phyloP scores from a whole-genome alignment of 768 basidiomycete genomes.

The Pulveroboletus sp. region DNA sequence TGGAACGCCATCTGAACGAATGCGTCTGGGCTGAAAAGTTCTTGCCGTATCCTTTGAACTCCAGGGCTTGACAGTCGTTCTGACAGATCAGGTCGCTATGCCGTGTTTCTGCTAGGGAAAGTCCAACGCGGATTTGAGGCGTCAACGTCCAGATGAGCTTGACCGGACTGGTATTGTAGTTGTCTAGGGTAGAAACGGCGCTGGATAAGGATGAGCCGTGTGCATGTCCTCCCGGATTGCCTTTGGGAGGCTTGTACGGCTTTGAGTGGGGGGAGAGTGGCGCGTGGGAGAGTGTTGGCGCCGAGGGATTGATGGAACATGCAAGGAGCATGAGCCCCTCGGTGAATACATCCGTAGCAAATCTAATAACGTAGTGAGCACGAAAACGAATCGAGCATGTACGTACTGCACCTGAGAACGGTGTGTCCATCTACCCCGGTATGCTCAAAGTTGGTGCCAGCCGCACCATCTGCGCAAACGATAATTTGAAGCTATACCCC shows the following conservation, averaged over 20 bases:
- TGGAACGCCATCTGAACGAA: slow-evolving; percentile 99
- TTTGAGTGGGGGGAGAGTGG: slow-evolving; percentile 79
- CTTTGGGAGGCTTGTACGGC: no score
- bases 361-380: no score
- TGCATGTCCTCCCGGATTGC: no score
- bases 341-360: slow-evolving; percentile 93
- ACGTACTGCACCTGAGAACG: slow-evolving; percentile 78
- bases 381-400: no score
- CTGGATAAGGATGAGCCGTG: slow-evolving; percentile 38
- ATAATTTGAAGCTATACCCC: no score
- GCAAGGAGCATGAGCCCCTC: slow-evolving; percentile 95
- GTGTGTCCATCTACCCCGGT: no score
- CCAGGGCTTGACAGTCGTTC: no score
- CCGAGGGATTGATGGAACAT: no score
- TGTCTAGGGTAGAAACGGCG: neutral
- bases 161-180: slow-evolving; percentile 78
- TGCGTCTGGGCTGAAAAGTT: slow-evolving; percentile 95
- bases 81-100: slow-evolving; percentile 96
- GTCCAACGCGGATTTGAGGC: slow-evolving; percentile 78
- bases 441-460: no score
- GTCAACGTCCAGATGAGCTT: slow-evolving; percentile 95
- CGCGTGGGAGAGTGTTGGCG: slow-evolving; percentile 92
- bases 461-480: no score
- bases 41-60: slow-evolving; percentile 92
- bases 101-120: slow-evolving; percentile 91